phyloP scores from a whole-genome alignment of 2,329 filamentous ascomycete genomes.

The Neopestalotiopsis rosae region DNA sequence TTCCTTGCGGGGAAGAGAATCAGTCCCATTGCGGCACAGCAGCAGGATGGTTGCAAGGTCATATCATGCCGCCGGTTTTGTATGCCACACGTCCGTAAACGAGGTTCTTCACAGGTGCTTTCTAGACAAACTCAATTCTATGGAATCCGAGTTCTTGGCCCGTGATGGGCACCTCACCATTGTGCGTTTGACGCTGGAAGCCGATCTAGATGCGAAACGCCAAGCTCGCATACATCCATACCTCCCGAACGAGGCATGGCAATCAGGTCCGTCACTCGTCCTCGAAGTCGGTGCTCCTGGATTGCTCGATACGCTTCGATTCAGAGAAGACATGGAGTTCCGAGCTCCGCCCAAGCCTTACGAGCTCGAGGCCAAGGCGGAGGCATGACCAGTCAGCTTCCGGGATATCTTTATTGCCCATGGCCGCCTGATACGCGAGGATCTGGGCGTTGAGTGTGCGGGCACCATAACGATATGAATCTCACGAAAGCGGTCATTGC shows the following conservation, averaged over 20 bases:
- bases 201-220: not conserved
- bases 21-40: not conserved
- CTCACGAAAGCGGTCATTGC: not conserved
- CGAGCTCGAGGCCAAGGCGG: conserved; percentile 7
- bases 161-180: not conserved
- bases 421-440: not conserved
- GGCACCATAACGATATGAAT: conserved; percentile 1
- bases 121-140: too few relatives aligned
- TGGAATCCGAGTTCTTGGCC: not conserved
- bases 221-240: not conserved
- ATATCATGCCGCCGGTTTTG: too few relatives aligned
- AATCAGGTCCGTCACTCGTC: not conserved
- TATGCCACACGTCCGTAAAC: not conserved
- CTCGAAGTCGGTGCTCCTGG: conserved; percentile 5
- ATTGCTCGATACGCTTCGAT: conserved; percentile 9
- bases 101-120: too few relatives aligned
- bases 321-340: not conserved
- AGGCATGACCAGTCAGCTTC: conserved; percentile 9
- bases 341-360: not conserved
- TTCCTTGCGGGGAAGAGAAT: too few relatives aligned
- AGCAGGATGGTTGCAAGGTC: not conserved
- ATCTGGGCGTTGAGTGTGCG: conserved; percentile 3
- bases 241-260: not conserved
- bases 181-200: not conserved
- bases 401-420: conserved; percentile 10